Evolutionary conservation across 371 early-diverging fungal genomes (phyloP), one percentile per base, ranked within the genome.

Genomic region (Saksenaea vasiformis): DNA sequence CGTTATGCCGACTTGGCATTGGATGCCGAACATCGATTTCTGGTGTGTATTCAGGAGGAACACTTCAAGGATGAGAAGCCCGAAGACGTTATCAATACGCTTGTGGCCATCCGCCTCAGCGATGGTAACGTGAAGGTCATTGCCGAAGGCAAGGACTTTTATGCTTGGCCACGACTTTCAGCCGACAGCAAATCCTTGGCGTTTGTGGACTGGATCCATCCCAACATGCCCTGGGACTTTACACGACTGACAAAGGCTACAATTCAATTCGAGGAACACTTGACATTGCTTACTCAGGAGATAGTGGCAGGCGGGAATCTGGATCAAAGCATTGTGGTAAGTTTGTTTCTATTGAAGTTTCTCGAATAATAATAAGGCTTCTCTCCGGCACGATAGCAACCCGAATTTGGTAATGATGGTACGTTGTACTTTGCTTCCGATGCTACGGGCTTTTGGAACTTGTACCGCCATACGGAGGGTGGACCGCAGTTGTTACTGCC

Each of bases 141-240:
- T 28, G 84, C 78, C 13, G 65, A 75, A 35, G 87, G 86, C 1
- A 60, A 76, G 5, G 92, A 91, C 58, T 93, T 93, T 70, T 91
- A 90, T 61, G 61, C 87, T 0, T 44, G 73, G 31, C 86, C 92
- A 53, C 73, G 90, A 35, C 73, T 85, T 68, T 76, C 78, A 58
- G 71, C 72, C 22, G 67, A 22, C 17, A 63, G 75, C 37, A 62
- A 59, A 15, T 64, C 73, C n/a, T 60, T 92, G 53, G 84, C 85
- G 3, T 93, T 84, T 71, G 74, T 85, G 36, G 74, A 86, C 9
- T 93, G 92, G 91, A 67, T 80, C 53, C 90, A 91, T 39, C 90
- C 90, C 3, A 85, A 86, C 66, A 92, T 92, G 93, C 89, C 87
- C 35, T 92, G 92, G 92, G 90, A 91, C 61, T 84, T 74, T 56